Evolutionary conservation across 352 stramenopile species (phyloP), one percentile per base, ranked within the genome.

Genomic region (Elongisporangium prolatum): DNA sequence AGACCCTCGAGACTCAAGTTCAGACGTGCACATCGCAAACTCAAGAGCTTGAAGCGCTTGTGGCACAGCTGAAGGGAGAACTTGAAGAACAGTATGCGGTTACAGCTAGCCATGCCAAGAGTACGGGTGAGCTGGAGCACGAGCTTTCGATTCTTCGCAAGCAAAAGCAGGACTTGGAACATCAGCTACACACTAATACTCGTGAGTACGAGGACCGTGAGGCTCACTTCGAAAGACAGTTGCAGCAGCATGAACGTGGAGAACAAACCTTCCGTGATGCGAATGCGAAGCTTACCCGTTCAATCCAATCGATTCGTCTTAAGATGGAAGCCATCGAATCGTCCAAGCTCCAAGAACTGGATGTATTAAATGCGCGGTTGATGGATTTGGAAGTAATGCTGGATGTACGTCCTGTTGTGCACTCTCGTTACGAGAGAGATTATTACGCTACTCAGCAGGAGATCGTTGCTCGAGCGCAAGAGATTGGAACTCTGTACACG

Each of bases 11-110:
- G 5, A 74, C 59, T 51, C 70, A 84, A 53, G 64, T 72, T 8
- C 72, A 77, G 51, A 62, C 64, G n/a, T 71, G 77, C 54, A 64
- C 59, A n/a, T 59, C 53, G 0, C 72, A 88, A 24, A 73, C 87
- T 21, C 44, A 69, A 14, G 67, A 86, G 6, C 62, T 90, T 3
- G 76, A 88, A 40, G 54, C 60, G 18, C 61, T 80, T 24, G 69
- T 75, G 10, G 61, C 69, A 16, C 61, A 80, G 57, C 63, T 77
- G 11, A 60, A 69, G 34, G 52, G 53, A n/a, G 68, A 86, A 34
- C 57, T 89, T 13, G 78, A 83, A 63, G 59, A 82, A 47, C 59
- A 80, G 34, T 77, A 84, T 58, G 67, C 76, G 59, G 70, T 69
- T 61, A 68, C 60, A 8, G 69, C 72, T 13, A 59, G 72, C 3